Conservation (phyloP, 305 asterid species). For the Fraxinus floribunda region DNA sequence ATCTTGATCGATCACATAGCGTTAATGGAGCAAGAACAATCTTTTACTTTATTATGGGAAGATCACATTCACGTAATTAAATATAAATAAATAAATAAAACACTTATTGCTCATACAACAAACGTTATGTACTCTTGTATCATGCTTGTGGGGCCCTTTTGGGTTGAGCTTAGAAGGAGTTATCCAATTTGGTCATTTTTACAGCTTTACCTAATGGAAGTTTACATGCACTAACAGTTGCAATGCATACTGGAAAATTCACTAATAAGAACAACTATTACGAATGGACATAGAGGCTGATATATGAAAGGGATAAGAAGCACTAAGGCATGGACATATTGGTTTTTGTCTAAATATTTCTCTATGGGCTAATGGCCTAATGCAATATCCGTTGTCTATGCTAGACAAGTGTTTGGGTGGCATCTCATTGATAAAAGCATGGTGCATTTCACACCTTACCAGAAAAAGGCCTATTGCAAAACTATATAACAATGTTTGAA, state of each 20-base stretch:
- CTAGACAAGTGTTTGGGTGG: neutral
- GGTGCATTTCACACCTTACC: neutral
- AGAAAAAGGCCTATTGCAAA: neutral
- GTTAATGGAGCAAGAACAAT: neutral
- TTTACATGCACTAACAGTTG: neutral
- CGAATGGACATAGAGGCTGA: neutral
- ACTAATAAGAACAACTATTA: neutral
- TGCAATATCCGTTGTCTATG: neutral
- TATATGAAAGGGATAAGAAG: neutral
- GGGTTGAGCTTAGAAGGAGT: neutral
- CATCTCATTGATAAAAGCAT: neutral
- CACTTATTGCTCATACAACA: neutral
- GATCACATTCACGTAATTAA: neutral
- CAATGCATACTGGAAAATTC: neutral
- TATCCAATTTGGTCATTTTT: neutral
- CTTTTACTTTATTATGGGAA: neutral
- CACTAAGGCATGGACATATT: neutral
- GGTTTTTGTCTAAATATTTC: neutral
- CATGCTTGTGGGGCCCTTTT: neutral
- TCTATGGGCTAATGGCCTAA: neutral
- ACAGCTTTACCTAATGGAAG: neutral
- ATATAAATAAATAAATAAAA: too few relatives aligned
- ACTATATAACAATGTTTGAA: neutral
- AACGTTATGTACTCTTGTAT: neutral
- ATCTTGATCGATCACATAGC: neutral